phyloP scores from a whole-genome alignment of 2,329 filamentous ascomycete genomes.

The Arthrinium puccinioides region DNA sequence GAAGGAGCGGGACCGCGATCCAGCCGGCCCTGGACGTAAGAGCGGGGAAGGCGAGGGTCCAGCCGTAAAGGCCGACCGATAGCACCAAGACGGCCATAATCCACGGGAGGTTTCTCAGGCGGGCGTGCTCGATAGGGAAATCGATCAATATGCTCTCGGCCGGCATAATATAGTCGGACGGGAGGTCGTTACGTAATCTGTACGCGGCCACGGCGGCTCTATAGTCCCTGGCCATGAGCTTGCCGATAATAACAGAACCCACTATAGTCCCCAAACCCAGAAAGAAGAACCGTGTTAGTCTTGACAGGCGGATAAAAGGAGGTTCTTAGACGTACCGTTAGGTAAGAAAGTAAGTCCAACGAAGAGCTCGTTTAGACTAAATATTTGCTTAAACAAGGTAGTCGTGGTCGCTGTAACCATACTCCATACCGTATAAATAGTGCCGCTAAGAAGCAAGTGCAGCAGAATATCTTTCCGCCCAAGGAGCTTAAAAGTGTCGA shows the following conservation, averaged over 20 bases:
- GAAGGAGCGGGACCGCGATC: conserved; percentile 17
- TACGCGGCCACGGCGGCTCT: conserved; percentile 17
- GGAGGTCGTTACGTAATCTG: conserved; percentile 17
- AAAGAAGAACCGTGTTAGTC: neutral
- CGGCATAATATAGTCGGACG: conserved; percentile 17
- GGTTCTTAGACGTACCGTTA: conserved; percentile 11
- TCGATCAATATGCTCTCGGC: conserved; percentile 20
- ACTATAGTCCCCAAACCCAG: conserved; percentile 30
- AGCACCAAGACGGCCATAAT: conserved; percentile 28
- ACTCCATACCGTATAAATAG: conserved; percentile 32
- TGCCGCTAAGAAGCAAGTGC: conserved; percentile 29
- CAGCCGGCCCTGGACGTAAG: conserved; percentile 10
- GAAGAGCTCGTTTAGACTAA: conserved; percentile 14
- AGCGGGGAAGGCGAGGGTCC: conserved; percentile 17
- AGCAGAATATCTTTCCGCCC: conserved; percentile 19
- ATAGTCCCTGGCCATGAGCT: conserved; percentile 32
- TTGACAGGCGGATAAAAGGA: neutral
- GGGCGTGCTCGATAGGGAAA: conserved; percentile 34
- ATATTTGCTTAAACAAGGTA: conserved; percentile 22
- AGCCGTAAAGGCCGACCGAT: conserved; percentile 25
- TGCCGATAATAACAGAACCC: conserved; percentile 32
- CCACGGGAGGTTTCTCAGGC: conserved; percentile 31
- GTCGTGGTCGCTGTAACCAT: conserved; percentile 39
- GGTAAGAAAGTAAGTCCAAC: conserved; percentile 19
- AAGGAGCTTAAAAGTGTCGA: conserved; percentile 29